Base-by-base conservation (phyloP, 805 yeast genomes). In the Barnettozyma siamensis region DNA sequence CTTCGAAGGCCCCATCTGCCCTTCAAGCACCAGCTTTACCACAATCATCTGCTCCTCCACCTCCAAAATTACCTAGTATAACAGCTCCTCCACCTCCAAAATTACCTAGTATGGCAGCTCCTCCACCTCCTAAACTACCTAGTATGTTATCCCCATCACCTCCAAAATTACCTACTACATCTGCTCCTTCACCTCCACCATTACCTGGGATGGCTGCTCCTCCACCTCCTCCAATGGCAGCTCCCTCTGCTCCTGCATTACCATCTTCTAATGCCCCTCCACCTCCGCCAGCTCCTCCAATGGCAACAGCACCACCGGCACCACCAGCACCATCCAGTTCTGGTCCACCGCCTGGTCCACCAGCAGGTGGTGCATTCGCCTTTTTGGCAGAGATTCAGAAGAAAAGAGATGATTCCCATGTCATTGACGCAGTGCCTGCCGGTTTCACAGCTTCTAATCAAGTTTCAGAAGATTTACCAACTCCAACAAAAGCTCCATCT, bases 381-480 rank as follows among this genome's bases (percentile, higher is more conserved):
- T 78, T 78, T 49, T 63, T 78, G 35, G 78, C 78, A 1, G 75
- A 77, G 44, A 78, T 78, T 37, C 75, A 76, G 45, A 68, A 72
- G 31, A 75, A 72, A 54, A 65, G 83, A 56, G 67, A 71, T 47
- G 78, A 78, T 18, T 44, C 70, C 1, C 55, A 65, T 55, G 80
- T 75, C 9, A 64, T 77, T 16, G 77, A 69, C 41, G 53, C 60
- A 2, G 58, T 57, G 13, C 58, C 57, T 15, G 1, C 55, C 64
- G 54, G 80, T 10, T 35, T 32, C 16, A n/a, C 49, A 7, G 45
- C 47, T 30, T 20, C 46, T n/a, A 16, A 26, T 41, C 49, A 37
- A 15, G 43, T 28, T 28, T 44, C 43, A 5, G 37, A 31, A 24
- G 33, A 26, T 7, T 23, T 49, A 3, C 50, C 57, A 37, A 41